Conservation (phyloP, 352 stramenopile species). For the Phytophthora pini region DNA sequence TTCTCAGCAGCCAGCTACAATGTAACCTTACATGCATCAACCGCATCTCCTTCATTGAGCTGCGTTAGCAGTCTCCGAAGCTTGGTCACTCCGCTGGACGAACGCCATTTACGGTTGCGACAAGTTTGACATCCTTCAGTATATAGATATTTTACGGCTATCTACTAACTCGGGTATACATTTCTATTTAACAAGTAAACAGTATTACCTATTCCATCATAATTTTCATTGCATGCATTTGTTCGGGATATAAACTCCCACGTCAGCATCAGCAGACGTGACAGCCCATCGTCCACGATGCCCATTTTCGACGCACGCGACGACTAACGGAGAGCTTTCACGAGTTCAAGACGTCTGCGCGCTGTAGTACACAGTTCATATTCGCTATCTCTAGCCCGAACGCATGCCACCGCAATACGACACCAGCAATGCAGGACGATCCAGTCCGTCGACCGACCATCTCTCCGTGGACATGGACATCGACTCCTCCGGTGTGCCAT, state of each 20-base stretch:
- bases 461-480: conserved; percentile 32
- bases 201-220: not conserved
- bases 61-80: conserved; percentile 2
- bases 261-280: conserved; percentile 19
- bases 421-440: conserved; percentile 14
- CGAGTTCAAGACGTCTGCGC: conserved; percentile 3
- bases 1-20: conserved; percentile 29
- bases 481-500: conserved; percentile 20
- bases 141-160: not conserved
- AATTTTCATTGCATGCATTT: not conserved
- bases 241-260: conserved; percentile 2
- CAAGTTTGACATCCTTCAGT: conserved; percentile 17
- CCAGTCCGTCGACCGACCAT: conserved; percentile 16
- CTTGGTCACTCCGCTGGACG: conserved; percentile 15
- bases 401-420: conserved; percentile 25
- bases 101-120: not conserved
- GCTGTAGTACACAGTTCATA: conserved; percentile 2
- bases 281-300: conserved; percentile 14
- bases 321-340: conserved; percentile 10
- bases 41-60: not conserved
- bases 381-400: conserved; percentile 10
- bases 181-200: not conserved
- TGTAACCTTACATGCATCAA: not conserved
- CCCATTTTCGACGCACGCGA: conserved; percentile 22
- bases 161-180: conserved; percentile 4